Conservation (phyloP, 2,329 filamentous ascomycete species). For the Bipolaris gigantea region DNA sequence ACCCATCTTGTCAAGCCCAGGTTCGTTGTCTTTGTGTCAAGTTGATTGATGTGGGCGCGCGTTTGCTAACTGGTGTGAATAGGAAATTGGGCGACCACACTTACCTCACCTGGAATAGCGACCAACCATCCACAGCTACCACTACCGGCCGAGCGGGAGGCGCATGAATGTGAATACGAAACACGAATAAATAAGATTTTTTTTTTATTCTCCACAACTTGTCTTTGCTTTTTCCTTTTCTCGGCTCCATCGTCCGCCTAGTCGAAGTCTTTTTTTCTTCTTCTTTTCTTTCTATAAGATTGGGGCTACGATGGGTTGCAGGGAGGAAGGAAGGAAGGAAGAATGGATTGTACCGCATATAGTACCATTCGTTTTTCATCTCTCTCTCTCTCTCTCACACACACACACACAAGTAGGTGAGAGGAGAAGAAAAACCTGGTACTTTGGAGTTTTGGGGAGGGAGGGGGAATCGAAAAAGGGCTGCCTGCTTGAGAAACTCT, state of each 20-base stretch:
- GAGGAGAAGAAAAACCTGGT: too few species aligned
- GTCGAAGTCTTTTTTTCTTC: background rate
- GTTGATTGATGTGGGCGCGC: background rate
- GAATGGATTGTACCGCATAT: slow-evolving; percentile 24
- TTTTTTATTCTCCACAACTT: background rate
- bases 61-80: slow-evolving; percentile 19
- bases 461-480: too few species aligned
- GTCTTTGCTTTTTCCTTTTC: slow-evolving; percentile 13
- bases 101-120: slow-evolving; percentile 93
- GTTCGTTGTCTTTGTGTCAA: slow-evolving; percentile 56
- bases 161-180: slow-evolving; percentile 36
- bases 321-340: too few species aligned
- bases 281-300: background rate
- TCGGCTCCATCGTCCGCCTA: slow-evolving; percentile 19
- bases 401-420: too few species aligned
- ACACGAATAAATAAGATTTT: slow-evolving; percentile 19
- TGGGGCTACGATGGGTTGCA: too few species aligned
- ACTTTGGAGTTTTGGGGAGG: background rate
- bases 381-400: too few species aligned
- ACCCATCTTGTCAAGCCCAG: slow-evolving; percentile 90
- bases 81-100: slow-evolving; percentile 98
- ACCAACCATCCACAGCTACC: slow-evolving; percentile 61
- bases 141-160: slow-evolving; percentile 50
- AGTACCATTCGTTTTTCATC: slow-evolving; percentile 15
- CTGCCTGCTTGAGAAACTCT: too few species aligned